These are phyloP conservation scores for Fraxinus latifolia DNA, from an alignment of 305 asterid species.

Conservation along the genomic window DNA sequence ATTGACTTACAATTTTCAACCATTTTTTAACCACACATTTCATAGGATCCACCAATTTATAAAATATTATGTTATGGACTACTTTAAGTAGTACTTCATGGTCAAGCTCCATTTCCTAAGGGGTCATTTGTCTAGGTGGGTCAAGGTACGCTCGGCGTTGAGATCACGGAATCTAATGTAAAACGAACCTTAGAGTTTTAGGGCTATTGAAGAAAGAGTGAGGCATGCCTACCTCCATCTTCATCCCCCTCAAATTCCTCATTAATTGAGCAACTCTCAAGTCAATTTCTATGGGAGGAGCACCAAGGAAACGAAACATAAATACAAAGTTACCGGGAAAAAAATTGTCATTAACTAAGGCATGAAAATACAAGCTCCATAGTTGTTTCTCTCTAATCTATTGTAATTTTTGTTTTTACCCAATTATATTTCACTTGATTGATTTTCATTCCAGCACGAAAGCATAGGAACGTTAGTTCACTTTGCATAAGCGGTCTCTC, in stretches of 20 bases:
- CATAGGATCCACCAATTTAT: not conserved
- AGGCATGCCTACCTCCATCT: not conserved
- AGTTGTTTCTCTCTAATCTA: not conserved
- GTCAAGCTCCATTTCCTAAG: not conserved
- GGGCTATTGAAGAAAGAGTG: not conserved
- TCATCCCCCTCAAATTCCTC: not conserved
- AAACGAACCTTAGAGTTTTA: not conserved
- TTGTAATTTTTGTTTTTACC: not conserved
- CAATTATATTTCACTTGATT: not conserved
- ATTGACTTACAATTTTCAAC: not conserved
- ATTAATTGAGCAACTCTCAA: not conserved
- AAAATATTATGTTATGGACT: not conserved
- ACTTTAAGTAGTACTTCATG: not conserved
- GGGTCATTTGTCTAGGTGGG: not conserved
- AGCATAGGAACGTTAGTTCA: not conserved
- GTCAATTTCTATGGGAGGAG: not conserved
- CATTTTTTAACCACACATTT: not conserved
- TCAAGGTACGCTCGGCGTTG: not conserved
- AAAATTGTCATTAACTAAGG: not conserved
- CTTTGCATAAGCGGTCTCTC: not conserved
- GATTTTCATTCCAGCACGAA: not conserved
- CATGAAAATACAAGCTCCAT: not conserved
- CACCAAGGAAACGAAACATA: not conserved
- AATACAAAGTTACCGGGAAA: not conserved
- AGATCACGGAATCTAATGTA: not conserved